Conservation (phyloP, 2,329 filamentous ascomycete genomes). For the Trichoderma breve region DNA sequence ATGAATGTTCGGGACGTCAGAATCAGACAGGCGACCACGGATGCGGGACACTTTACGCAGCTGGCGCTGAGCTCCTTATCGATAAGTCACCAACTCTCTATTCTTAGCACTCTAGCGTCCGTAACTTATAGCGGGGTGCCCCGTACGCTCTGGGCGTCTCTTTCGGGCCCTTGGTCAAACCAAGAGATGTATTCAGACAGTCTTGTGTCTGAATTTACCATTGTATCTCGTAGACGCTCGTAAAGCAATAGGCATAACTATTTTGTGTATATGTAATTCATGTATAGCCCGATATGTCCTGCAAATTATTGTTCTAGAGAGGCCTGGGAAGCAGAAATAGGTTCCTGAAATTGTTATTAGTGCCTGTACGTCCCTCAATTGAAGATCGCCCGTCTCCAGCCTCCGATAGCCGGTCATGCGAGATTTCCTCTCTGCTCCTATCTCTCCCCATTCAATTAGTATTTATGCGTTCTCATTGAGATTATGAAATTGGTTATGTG, state of each 20-base stretch:
- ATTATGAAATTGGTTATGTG: background rate
- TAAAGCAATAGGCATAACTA: fast-evolving
- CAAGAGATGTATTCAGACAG: no score
- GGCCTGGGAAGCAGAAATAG: background rate
- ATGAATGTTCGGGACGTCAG: background rate
- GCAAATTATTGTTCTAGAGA: background rate
- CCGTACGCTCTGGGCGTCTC: background rate
- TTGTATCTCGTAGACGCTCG: background rate
- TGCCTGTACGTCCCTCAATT: background rate
- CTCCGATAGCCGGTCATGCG: background rate
- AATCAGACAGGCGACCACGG: background rate
- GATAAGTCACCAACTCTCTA: constrained; percentile 11
- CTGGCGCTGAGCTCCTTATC: constrained; percentile 15
- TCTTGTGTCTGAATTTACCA: background rate
- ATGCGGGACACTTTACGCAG: background rate
- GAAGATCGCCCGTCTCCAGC: background rate
- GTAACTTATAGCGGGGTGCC: background rate
- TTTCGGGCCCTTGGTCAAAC: background rate
- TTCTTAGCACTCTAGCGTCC: background rate
- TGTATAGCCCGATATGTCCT: background rate
- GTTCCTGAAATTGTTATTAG: background rate
- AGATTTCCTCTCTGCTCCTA: background rate
- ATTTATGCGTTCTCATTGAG: background rate
- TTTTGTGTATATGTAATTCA: background rate
- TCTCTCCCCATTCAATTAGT: background rate